phyloP scores from a whole-genome alignment of 352 stramenopile species.

The Pythium brassicae region DNA sequence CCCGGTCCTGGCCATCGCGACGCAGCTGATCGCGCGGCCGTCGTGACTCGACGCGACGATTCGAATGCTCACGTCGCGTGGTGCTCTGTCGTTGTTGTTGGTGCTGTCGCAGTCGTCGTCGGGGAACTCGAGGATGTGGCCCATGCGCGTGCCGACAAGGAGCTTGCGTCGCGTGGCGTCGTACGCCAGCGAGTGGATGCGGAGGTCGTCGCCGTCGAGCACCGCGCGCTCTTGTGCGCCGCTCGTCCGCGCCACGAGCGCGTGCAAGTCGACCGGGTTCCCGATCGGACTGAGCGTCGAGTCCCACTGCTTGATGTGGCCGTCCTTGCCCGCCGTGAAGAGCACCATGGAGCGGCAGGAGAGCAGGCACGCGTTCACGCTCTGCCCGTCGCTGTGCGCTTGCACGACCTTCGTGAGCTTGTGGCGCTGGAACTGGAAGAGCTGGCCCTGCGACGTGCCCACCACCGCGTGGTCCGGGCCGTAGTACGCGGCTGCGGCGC shows the following conservation, averaged over 20 bases:
- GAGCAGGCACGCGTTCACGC: slow-evolving; percentile 48
- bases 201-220: slow-evolving; percentile 56
- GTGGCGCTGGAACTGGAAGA: slow-evolving; percentile 69
- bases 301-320: slow-evolving; percentile 78
- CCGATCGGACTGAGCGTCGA: slow-evolving; percentile 70
- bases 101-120: slow-evolving; percentile 16
- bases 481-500: slow-evolving; percentile 52
- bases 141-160: slow-evolving; percentile 50
- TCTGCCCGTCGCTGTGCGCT: slow-evolving; percentile 47
- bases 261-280: slow-evolving; percentile 55
- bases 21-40: slow-evolving; percentile 13
- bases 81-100: background rate
- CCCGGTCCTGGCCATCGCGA: slow-evolving; percentile 26
- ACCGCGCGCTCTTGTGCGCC: background rate
- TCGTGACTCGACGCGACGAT: slow-evolving; percentile 53
- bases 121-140: slow-evolving; percentile 50
- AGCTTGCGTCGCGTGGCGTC: slow-evolving; percentile 41
- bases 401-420: slow-evolving; percentile 50
- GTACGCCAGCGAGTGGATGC: slow-evolving; percentile 68
- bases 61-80: slow-evolving; percentile 2
- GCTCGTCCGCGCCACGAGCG: slow-evolving; percentile 8
- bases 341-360: slow-evolving; percentile 71
- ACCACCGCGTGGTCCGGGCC: slow-evolving; percentile 51
- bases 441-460: slow-evolving; percentile 51
- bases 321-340: slow-evolving; percentile 76